Evolutionary conservation across 352 stramenopile genomes (phyloP), one percentile per base, ranked within the genome.

Genomic region (Blastocystis sp.): DNA sequence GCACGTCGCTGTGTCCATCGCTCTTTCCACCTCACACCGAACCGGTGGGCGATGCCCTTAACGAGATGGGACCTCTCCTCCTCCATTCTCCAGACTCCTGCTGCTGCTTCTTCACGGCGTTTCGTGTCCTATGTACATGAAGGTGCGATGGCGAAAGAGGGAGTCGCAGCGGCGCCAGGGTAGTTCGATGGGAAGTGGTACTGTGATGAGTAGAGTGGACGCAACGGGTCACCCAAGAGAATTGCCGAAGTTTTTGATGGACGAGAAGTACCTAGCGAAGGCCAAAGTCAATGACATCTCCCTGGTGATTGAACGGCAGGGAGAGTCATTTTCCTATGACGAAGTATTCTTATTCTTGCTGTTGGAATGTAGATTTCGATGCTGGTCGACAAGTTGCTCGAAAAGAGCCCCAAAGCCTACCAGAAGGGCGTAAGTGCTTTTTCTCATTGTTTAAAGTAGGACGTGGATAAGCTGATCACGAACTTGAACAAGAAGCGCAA

Each of bases 401-500:
- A 40, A 23, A 76, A 76, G 48, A 76, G 66, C 14, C 23, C 21
- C 41, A 76, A 76, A 38, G 52, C 41, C 23, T 40, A 45, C 41
- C 41, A 76, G 66, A 41, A 48, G 66, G 34, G 9, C 14, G 41
- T 38, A 56, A 56, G 41, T 48, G 21, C 41, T 40, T 52, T 48
- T 23, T 2, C 5, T 19, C 3, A 56, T 59, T 11, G n/a, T 19
- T 59, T 38, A 23, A 5, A 41, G 21, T n/a, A 76, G 66, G 66
- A 52, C 5, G 52, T 76, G 4, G 66, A 76, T 4, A 76, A 76
- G 28, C 40, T 76, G 40, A 34, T 76, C 2, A 10, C 52, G 17
- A 76, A 76, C 52, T 45, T 76, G 9, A 76, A 76, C 48, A 76
- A 76, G 40, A 76, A 76, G 48, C 66, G 52, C 38, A 76, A 76